Conservation (phyloP, 2,329 filamentous ascomycete species). For the Teratosphaeria viscida region DNA sequence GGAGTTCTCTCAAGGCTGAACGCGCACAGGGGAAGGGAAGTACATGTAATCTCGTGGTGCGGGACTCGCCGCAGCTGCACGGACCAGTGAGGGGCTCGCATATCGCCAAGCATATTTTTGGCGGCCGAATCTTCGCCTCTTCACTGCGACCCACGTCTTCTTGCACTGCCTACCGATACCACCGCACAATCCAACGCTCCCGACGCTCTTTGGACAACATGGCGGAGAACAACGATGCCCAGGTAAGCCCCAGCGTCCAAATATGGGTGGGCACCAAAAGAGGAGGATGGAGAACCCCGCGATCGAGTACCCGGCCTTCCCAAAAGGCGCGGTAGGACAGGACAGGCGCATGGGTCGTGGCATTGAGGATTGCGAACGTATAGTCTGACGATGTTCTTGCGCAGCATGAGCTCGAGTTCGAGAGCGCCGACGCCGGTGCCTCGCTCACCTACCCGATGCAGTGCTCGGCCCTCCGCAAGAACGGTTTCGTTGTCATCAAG, state of each 20-base stretch:
- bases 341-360: neutral
- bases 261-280: neutral
- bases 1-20: too few relatives aligned
- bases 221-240: conserved; percentile 48
- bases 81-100: neutral
- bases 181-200: conserved; percentile 23
- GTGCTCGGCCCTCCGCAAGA: conserved; percentile 99
- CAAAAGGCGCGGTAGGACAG: neutral
- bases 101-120: neutral
- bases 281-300: neutral
- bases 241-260: conserved; percentile 41
- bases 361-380: neutral
- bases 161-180: conserved; percentile 21
- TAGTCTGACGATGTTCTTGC: neutral
- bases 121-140: conserved; percentile 10
- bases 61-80: neutral
- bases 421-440: conserved; percentile 90
- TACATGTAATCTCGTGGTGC: neutral
- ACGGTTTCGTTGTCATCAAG: conserved; percentile 98
- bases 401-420: conserved; percentile 62
- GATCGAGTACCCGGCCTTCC: neutral
- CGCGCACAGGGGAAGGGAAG: too few relatives aligned
- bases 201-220: conserved; percentile 40
- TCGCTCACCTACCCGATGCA: conserved; percentile 94
- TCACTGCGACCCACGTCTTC: neutral